phyloP scores from a whole-genome alignment of 2,329 filamentous ascomycete species.

The Dothideomycetes sp. region DNA sequence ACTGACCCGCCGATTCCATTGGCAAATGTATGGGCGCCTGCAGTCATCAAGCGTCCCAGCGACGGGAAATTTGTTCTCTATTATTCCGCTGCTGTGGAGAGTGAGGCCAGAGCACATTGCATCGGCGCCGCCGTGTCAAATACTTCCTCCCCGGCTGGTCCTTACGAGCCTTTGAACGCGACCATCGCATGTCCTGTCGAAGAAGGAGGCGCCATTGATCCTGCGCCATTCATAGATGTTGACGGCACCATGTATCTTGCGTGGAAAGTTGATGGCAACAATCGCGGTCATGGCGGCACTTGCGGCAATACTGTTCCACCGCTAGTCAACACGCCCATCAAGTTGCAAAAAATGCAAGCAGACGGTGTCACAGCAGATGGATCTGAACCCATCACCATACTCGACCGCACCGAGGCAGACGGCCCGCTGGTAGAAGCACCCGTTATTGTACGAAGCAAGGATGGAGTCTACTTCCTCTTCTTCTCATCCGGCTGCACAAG shows the following conservation, averaged over 20 bases:
- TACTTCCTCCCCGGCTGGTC: constrained; percentile 20
- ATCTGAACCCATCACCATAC: constrained; percentile 19
- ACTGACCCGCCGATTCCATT: constrained; percentile 17
- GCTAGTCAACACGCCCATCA: constrained; percentile 23
- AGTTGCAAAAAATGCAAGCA: constrained; percentile 24
- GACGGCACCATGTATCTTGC: constrained; percentile 23
- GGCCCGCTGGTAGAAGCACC: constrained; percentile 30
- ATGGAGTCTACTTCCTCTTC: constrained; percentile 29
- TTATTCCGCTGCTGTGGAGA: constrained; percentile 24
- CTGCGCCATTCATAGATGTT: constrained; percentile 22
- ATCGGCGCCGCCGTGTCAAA: constrained; percentile 26
- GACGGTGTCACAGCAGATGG: constrained; percentile 23
- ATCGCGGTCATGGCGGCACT: constrained; percentile 23
- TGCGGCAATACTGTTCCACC: constrained; percentile 25
- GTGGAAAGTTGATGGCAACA: constrained; percentile 31
- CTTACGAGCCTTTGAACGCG: constrained; percentile 20
- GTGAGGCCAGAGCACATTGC: constrained; percentile 20
- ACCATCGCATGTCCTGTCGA: constrained; percentile 22
- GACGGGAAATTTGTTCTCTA: constrained; percentile 27
- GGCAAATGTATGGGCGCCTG: constrained; percentile 26
- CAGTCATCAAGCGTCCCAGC: constrained; percentile 20
- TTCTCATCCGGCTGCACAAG: constrained; percentile 28
- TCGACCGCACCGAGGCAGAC: constrained; percentile 23
- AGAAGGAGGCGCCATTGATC: constrained; percentile 28
- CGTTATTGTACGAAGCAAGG: constrained; percentile 20